These are phyloP conservation scores for Xylaria nigripes DNA, from an alignment of 495 filamentous ascomycete genomes.

Conservation along the genomic window DNA sequence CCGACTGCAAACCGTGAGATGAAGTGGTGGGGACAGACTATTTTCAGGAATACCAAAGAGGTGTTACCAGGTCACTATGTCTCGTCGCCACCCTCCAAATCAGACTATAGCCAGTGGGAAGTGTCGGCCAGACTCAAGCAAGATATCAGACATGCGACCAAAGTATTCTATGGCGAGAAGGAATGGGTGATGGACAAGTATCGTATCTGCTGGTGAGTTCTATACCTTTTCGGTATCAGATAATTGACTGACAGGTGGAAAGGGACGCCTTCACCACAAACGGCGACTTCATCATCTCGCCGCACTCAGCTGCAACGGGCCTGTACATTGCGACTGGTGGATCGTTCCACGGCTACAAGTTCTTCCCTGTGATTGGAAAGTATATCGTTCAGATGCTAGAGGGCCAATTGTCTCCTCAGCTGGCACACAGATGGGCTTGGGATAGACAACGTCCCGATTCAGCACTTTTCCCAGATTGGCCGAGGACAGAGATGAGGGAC, in stretches of 20 bases:
- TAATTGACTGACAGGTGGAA: background rate
- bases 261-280: constrained; percentile 34
- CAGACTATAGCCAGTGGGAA: constrained; percentile 42
- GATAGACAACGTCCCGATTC: constrained; percentile 26
- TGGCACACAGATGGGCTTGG: constrained; percentile 50
- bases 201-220: constrained; percentile 32
- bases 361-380: constrained; percentile 55
- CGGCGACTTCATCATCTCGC: constrained; percentile 50
- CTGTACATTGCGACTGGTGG: constrained; percentile 39
- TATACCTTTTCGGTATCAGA: background rate
- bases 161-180: constrained; percentile 18
- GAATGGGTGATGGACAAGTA: constrained; percentile 18
- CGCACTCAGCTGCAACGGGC: constrained; percentile 43
- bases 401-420: constrained; percentile 35
- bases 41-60: constrained; percentile 46
- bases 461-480: constrained; percentile 15
- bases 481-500: constrained; percentile 20
- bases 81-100: constrained; percentile 41
- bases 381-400: constrained; percentile 52
- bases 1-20: constrained; percentile 35
- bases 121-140: constrained; percentile 30
- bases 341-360: constrained; percentile 51
- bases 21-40: constrained; percentile 47
- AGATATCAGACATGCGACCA: constrained; percentile 23
- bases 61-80: constrained; percentile 33